phyloP scores from a whole-genome alignment of 176 grass and related monocot genomes.

The Rhynchospora tenuis region DNA sequence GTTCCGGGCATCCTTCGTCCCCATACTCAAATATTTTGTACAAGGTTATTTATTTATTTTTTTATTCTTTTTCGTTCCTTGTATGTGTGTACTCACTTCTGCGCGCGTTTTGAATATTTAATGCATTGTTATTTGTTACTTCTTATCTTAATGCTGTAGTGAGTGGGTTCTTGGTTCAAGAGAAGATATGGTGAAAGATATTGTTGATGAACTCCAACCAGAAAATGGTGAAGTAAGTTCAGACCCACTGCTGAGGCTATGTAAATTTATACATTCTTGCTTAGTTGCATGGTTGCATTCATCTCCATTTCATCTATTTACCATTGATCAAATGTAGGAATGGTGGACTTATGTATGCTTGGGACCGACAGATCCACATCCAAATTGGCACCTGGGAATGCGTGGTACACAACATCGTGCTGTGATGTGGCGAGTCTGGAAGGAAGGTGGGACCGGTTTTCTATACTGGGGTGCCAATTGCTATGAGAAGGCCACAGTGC shows the following conservation, averaged over 20 bases:
- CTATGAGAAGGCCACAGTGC: conserved; percentile 84
- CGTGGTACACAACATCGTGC: conserved; percentile 94
- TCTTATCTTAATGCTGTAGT: conserved; percentile 30
- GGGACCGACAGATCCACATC: conserved; percentile 95
- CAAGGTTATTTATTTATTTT: conserved; percentile 48
- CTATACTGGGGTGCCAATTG: conserved; percentile 98
- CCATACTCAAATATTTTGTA: conserved; percentile 93
- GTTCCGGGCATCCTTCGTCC: conserved; percentile 83
- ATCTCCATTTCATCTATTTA: conserved; percentile 1
- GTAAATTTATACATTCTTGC: neutral
- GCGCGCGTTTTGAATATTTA: conserved; percentile 25
- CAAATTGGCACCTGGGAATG: conserved; percentile 99
- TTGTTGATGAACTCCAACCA: conserved; percentile 70
- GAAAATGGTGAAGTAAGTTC: conserved; percentile 79
- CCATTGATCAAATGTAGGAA: conserved; percentile 41
- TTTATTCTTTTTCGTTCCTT: neutral
- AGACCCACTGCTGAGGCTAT: neutral
- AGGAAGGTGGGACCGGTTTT: conserved; percentile 95
- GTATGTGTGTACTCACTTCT: neutral
- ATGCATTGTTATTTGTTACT: conserved; percentile 11
- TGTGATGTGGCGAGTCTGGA: conserved; percentile 98
- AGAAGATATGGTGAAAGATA: conserved; percentile 88
- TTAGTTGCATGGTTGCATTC: neutral
- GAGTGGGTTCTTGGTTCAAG: conserved; percentile 98
- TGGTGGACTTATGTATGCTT: conserved; percentile 99